Evolutionary conservation across 2,329 filamentous ascomycete species (phyloP).

Genomic region (Periglandula ipomoeae): DNA sequence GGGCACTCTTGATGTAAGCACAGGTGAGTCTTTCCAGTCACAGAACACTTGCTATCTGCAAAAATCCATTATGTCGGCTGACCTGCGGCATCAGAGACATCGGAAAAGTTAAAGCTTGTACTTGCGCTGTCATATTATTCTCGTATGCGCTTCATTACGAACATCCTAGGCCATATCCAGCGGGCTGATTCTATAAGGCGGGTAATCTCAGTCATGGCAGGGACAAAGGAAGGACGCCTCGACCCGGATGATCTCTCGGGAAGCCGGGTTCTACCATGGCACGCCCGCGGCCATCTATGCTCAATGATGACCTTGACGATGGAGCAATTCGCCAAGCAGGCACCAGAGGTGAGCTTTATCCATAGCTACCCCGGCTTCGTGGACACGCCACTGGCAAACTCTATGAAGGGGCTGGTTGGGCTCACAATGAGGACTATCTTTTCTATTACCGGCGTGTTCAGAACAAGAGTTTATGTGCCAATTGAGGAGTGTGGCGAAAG

Average conservation of each 20-base stretch:
- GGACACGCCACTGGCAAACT: constrained; percentile 3
- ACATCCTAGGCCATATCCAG: constrained; percentile 44
- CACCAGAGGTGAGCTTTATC: constrained; percentile 27
- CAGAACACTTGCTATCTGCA: too few relatives aligned
- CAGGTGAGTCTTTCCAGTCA: too few relatives aligned
- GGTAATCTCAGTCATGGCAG: constrained; percentile 39
- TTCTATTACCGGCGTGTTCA: neutral
- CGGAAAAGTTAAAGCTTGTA: too few relatives aligned
- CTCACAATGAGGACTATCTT: neutral
- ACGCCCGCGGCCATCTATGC: constrained; percentile 27
- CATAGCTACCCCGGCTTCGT: constrained; percentile 22
- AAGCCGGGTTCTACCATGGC: neutral
- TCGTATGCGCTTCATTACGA: constrained; percentile 44
- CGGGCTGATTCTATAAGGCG: constrained; percentile 25
- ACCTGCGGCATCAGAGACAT: too few relatives aligned
- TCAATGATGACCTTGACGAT: constrained; percentile 36
- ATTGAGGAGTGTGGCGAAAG: constrained; percentile 9
- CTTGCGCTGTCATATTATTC: too few relatives aligned
- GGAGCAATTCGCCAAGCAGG: constrained; percentile 34
- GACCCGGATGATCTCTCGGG: constrained; percentile 29
- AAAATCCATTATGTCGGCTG: too few relatives aligned
- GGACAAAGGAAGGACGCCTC: constrained; percentile 36
- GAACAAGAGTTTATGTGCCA: constrained; percentile 2
- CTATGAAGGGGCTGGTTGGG: neutral
- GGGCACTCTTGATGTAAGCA: too few relatives aligned